Conservation (phyloP, 768 basidiomycete genomes). For the Coprinopsis marcescibilis region DNA sequence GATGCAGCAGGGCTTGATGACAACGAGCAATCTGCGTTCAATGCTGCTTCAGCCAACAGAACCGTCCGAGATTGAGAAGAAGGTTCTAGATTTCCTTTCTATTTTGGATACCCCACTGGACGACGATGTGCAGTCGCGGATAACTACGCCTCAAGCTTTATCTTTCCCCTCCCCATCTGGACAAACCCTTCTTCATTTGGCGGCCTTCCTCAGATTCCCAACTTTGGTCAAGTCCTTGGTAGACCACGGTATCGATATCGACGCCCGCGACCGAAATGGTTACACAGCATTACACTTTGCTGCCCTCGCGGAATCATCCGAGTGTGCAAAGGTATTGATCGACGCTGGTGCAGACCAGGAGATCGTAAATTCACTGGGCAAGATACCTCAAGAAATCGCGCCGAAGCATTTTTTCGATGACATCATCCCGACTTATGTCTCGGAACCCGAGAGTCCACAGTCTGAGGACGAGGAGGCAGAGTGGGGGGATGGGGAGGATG, state of each 20-base stretch:
- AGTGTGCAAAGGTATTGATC: conserved; percentile 64
- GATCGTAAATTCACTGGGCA: conserved; percentile 67
- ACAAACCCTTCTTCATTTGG: conserved; percentile 87
- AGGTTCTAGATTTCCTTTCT: conserved; percentile 76
- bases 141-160: conserved; percentile 50
- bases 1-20: conserved; percentile 30
- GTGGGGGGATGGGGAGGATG: conserved; percentile 17
- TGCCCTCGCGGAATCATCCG: conserved; percentile 54
- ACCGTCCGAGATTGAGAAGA: conserved; percentile 61
- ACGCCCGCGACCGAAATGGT: conserved; percentile 84
- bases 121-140: conserved; percentile 30
- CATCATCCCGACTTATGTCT: conserved; percentile 22
- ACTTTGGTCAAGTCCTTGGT: conserved; percentile 69
- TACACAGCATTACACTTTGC: conserved; percentile 89
- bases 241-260: conserved; percentile 66
- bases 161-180: conserved; percentile 67
- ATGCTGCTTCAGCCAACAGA: conserved; percentile 52
- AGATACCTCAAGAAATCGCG: conserved; percentile 60
- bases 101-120: conserved; percentile 65
- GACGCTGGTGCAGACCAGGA: conserved; percentile 75
- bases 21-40: conserved; percentile 49
- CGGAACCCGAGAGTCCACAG: conserved; percentile 29
- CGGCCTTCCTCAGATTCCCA: conserved; percentile 72
- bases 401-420: conserved; percentile 39
- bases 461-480: conserved; percentile 46